Percentiles rank a stretch among this genome's conserved stretches.
Evolutionary conservation across 2,329 filamentous ascomycete species (phyloP).

Genomic region (Botryotinia calthae): DNA sequence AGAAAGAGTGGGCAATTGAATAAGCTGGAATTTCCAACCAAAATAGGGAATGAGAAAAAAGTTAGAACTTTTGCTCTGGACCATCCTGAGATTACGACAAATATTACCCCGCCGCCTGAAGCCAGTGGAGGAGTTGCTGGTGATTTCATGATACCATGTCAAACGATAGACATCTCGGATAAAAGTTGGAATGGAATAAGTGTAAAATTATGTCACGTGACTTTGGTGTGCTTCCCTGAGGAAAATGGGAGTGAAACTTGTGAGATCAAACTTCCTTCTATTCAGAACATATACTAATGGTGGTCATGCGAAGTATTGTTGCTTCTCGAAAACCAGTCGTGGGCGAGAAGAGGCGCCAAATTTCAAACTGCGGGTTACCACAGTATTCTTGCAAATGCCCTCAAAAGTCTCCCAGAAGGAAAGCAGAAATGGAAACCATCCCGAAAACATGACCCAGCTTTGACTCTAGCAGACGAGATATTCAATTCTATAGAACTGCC

Average conservation of each 20-base stretch:
- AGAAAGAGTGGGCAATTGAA: conserved; percentile 8
- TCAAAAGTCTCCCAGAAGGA: not conserved
- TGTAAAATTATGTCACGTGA: conserved; percentile 6
- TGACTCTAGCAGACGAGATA: not conserved
- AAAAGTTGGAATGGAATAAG: not conserved
- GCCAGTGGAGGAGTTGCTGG: not conserved
- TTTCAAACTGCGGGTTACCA: not conserved
- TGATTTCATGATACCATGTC: conserved; percentile 5
- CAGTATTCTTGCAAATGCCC: not conserved
- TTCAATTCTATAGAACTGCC: not conserved
- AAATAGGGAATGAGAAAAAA: too few species aligned
- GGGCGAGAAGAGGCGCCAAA: not conserved
- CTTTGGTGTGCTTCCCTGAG: not conserved
- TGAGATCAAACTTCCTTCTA: not conserved
- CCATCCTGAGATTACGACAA: not conserved
- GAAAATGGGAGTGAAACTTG: not conserved
- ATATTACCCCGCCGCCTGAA: not conserved
- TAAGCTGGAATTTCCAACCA: not conserved
- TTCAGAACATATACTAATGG: not conserved
- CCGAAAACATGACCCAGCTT: not conserved
- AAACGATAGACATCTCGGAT: not conserved
- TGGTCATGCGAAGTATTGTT: not conserved
- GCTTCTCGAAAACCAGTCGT: not conserved
- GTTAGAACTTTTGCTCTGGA: conserved; percentile 1
- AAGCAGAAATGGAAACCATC: conserved; percentile 4